Evolutionary conservation across 2,329 filamentous ascomycete species (phyloP).

Genomic region (Ilyonectria robusta): DNA sequence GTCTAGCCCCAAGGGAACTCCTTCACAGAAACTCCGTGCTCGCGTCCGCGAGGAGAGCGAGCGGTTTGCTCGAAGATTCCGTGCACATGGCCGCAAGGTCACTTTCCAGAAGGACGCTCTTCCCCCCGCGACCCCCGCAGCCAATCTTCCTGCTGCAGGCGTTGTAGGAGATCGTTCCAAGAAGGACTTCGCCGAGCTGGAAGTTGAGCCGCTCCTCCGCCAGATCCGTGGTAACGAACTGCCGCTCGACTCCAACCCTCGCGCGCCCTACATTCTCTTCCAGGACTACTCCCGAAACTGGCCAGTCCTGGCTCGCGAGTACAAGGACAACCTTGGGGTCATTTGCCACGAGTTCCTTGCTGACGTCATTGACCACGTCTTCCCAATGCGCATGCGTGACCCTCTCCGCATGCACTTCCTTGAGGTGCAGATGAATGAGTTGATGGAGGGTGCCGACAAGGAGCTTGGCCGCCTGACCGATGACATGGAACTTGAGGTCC

Average conservation of each 20-base stretch:
- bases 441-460: conserved; percentile 62
- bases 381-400: conserved; percentile 66
- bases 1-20: conserved; percentile 64
- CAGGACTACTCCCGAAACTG: conserved; percentile 68
- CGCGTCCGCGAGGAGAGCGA: conserved; percentile 67
- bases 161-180: conserved; percentile 57
- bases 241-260: conserved; percentile 66
- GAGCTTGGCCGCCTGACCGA: conserved; percentile 63
- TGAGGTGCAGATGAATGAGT: conserved; percentile 62
- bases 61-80: conserved; percentile 62
- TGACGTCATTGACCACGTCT: conserved; percentile 65
- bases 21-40: conserved; percentile 65
- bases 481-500: conserved; percentile 67
- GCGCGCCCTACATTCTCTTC: conserved; percentile 68
- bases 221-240: conserved; percentile 68
- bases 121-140: conserved; percentile 30
- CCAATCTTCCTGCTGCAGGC: conserved; percentile 49
- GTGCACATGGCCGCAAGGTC: conserved; percentile 65
- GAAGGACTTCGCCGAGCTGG: conserved; percentile 62
- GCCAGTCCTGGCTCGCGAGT: conserved; percentile 66
- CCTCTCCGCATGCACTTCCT: conserved; percentile 65
- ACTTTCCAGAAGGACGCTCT: conserved; percentile 55
- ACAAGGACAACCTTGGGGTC: conserved; percentile 68
- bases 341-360: conserved; percentile 68
- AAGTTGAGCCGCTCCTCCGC: conserved; percentile 64